Percentiles rank a stretch among this genome's conserved stretches.
Conservation (phyloP, 2,329 filamentous ascomycete genomes). For the Emmonsiellopsis sp. region DNA sequence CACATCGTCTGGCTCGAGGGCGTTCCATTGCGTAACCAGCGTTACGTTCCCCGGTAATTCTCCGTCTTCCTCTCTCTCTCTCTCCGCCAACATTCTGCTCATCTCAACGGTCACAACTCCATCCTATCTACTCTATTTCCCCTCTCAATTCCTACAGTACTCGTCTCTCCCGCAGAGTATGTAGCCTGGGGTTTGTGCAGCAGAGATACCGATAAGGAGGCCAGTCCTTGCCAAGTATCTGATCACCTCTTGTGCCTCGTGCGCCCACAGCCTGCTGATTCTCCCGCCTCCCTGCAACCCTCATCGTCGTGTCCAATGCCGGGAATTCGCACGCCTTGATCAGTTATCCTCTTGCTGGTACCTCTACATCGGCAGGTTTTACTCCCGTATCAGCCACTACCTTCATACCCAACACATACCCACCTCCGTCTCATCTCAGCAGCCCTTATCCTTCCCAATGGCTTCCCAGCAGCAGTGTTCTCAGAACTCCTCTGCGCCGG, state of each 20-base stretch:
- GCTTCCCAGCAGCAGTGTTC: conserved; percentile 1
- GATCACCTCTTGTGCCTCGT: not conserved
- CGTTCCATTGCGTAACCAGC: not conserved
- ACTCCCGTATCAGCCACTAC: not conserved
- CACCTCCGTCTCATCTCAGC: not conserved
- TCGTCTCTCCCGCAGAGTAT: not conserved
- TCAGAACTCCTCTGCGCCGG: too few relatives aligned
- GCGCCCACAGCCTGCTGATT: not conserved
- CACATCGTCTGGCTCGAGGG: not conserved
- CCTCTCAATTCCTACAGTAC: not conserved
- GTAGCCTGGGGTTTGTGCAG: not conserved
- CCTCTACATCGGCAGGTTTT: not conserved
- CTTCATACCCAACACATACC: not conserved
- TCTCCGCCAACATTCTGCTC: not conserved
- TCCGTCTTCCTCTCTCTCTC: not conserved
- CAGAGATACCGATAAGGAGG: not conserved
- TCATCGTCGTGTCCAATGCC: not conserved
- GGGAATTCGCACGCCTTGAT: not conserved
- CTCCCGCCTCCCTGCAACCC: not conserved
- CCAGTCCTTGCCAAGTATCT: not conserved
- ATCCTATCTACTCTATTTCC: not conserved
- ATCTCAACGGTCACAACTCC: not conserved
- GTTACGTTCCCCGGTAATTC: not conserved
- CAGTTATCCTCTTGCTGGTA: not conserved
- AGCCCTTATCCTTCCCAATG: not conserved